Evolutionary conservation across 129 eudicot genomes (phyloP), one percentile per base, ranked within the genome.

Genomic region (Scalesia atractyloides): DNA sequence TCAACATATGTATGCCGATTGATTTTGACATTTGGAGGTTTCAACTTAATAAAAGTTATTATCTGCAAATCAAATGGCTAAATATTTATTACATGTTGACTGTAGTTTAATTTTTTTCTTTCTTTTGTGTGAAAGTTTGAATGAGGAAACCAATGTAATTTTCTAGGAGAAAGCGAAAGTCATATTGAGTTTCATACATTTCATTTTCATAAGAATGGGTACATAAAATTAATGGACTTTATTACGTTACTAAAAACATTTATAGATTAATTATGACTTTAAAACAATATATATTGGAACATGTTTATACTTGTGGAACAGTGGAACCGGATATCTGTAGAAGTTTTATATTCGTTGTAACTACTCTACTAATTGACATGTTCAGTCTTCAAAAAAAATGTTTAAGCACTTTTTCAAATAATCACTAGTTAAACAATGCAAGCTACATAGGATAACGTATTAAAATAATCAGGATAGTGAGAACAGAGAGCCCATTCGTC

Each of bases 71-170:
- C 59, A 52, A 52, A 16, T 16, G 59, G 9, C 59, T 17, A 52
- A 16, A 52, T 52, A 52, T 52, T 52, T 52, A 20, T 52, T 52
- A 17, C 20, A 17, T 17, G 59, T 52, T 52, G 59, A 52, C 59
- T 17, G 17, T 17, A 52, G 8, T 3, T 17, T 52, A 19, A 19
- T 64, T 64, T 17, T 52, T 19, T 14, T 44, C 59, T 75, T 75
- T 53, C 66, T 54, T 30, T 64, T 46, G 80, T 76, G 74, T 67
- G 74, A 76, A 56, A 46, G 60, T 60, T 76, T 68, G 80, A 58
- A 68, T 47, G 18, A 56, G 59, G 20, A 57, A 18, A 3, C 13
- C 46, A 24, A 14, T 20, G 9, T 66, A 26, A 53, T 39, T 53
- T 51, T 20, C 62, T 7, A 6, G 34, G 24, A 17, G 58, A 52